These are phyloP conservation scores for Mytilinidion resinicola DNA, from an alignment of 495 filamentous ascomycete species.

Conservation along the genomic window DNA sequence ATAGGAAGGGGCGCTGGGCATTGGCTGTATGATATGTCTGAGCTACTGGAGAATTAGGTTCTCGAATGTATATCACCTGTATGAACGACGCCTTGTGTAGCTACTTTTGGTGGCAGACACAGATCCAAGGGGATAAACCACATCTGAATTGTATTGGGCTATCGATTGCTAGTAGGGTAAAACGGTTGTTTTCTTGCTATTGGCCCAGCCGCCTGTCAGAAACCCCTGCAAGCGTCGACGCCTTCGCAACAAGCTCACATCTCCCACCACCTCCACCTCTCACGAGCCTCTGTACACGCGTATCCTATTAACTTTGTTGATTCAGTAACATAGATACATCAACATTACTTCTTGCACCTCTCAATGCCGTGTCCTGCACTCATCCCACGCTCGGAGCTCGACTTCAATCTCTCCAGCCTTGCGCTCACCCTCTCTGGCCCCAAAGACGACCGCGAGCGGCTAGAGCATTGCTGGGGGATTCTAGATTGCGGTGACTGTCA, in stretches of 20 bases:
- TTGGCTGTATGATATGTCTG: not conserved
- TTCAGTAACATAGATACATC: not conserved
- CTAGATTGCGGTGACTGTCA: constrained; percentile 27
- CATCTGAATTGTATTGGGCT: too few species aligned
- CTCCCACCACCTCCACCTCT: not conserved
- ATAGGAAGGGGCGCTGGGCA: not conserved
- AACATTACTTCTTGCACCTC: not conserved
- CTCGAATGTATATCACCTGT: too few species aligned
- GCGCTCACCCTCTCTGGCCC: constrained; percentile 1
- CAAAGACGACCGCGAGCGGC: constrained; percentile 17
- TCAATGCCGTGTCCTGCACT: not conserved
- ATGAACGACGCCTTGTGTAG: too few species aligned
- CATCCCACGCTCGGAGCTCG: not conserved
- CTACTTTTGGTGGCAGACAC: too few species aligned
- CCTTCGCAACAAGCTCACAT: not conserved
- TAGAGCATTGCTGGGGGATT: constrained; percentile 25
- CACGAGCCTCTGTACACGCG: not conserved
- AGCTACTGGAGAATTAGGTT: too few species aligned
- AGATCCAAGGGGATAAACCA: too few species aligned
- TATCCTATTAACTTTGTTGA: not conserved
- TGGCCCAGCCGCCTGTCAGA: too few species aligned
- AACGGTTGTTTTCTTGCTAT: too few species aligned
- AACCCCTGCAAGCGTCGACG: not conserved
- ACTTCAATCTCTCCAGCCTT: not conserved
- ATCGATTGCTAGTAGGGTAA: too few species aligned